Evolutionary conservation across 2,329 filamentous ascomycete genomes (phyloP).

Genomic region (Ramularia collo-cygni): DNA sequence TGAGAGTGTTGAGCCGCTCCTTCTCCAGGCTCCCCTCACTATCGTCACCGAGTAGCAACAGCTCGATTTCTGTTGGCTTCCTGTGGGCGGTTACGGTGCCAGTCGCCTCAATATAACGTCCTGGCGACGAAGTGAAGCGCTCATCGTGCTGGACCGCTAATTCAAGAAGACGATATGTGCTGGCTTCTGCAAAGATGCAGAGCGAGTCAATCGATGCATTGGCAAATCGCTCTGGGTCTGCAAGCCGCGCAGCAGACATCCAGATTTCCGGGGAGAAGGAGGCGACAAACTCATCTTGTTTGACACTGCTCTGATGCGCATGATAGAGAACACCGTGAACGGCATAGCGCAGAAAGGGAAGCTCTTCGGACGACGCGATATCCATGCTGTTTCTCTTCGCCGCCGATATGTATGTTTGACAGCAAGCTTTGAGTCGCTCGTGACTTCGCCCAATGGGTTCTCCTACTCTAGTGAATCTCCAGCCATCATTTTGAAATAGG

Average conservation of each 20-base stretch:
- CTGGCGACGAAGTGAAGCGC: too few species aligned
- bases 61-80: too few species aligned
- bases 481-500: conserved; percentile 33
- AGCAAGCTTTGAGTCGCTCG: conserved; percentile 15
- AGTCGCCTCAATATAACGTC: too few species aligned
- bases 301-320: conserved; percentile 22
- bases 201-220: too few species aligned
- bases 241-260: conserved; percentile 27
- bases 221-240: conserved; percentile 17
- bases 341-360: conserved; percentile 41
- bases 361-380: too few species aligned
- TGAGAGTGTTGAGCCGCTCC: too few species aligned
- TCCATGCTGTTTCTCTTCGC: conserved; percentile 18
- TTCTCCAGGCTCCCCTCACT: too few species aligned
- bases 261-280: conserved; percentile 24
- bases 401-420: conserved; percentile 17
- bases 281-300: conserved; percentile 26
- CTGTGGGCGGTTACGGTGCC: too few species aligned
- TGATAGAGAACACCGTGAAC: conserved; percentile 35
- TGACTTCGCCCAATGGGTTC: conserved; percentile 5
- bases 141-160: too few species aligned
- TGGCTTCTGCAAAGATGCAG: too few species aligned
- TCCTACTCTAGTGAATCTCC: conserved; percentile 13
- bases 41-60: too few species aligned
- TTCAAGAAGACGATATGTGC: too few species aligned